These are phyloP conservation scores for Stereum hirsutum DNA, from an alignment of 1,284 basidiomycete species.

Conservation along the genomic window DNA sequence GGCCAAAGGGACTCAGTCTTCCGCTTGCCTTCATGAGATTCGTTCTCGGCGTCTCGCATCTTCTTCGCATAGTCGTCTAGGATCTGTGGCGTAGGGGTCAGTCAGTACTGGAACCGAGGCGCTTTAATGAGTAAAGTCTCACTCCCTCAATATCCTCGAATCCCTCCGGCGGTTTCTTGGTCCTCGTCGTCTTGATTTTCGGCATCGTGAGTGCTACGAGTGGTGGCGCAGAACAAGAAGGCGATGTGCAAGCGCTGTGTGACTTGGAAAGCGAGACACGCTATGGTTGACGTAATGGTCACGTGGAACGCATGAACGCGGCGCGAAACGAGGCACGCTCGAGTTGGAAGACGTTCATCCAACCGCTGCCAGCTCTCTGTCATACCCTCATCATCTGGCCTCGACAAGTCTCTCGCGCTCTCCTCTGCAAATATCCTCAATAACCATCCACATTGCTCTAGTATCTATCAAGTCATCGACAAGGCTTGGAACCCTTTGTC, in stretches of 20 bases:
- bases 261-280: neutral
- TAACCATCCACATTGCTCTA: too few relatives aligned
- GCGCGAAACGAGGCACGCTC: neutral
- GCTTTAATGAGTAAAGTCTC: slow-evolving; percentile 13
- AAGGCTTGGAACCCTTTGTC: slow-evolving; percentile 4
- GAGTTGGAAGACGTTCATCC: neutral
- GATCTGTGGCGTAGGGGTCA: slow-evolving; percentile 37
- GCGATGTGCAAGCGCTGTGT: too few relatives aligned
- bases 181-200: slow-evolving; percentile 89
- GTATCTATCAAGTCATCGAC: too few relatives aligned
- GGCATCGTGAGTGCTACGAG: slow-evolving; percentile 56
- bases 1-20: slow-evolving; percentile 98
- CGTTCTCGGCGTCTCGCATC: slow-evolving; percentile 97
- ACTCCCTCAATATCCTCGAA: slow-evolving; percentile 92
- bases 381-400: too few relatives aligned
- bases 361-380: neutral
- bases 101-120: neutral
- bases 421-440: too few relatives aligned
- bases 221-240: neutral
- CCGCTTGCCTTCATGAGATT: slow-evolving; percentile 95
- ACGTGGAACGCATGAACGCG: neutral
- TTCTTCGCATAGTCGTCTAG: slow-evolving; percentile 94
- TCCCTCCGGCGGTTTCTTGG: slow-evolving; percentile 94
- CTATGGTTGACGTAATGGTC: slow-evolving; percentile 2
- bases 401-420: too few relatives aligned